phyloP scores from a whole-genome alignment of 106 monocot species.

The Platanthera guangdongensis region DNA sequence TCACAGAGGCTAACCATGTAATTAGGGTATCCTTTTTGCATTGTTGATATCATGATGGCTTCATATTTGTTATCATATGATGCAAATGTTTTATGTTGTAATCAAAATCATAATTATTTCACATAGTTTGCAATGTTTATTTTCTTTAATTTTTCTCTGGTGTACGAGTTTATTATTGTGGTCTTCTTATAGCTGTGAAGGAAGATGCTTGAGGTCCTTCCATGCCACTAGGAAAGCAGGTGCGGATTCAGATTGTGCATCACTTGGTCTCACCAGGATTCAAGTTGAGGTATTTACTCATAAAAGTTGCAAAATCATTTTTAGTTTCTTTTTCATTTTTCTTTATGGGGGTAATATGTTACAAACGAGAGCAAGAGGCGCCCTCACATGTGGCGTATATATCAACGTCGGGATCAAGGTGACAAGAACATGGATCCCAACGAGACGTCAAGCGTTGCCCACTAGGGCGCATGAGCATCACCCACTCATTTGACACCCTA shows the following conservation, averaged over 20 bases:
- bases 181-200: conserved; percentile 46
- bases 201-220: conserved; percentile 56
- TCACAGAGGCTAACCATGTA: background rate
- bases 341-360: background rate
- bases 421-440: too few relatives aligned
- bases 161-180: conserved; percentile 1
- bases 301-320: conserved; percentile 1
- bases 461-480: too few relatives aligned
- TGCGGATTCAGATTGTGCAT: conserved; percentile 33
- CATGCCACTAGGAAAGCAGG: conserved; percentile 42
- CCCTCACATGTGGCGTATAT: too few relatives aligned
- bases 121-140: background rate
- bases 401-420: too few relatives aligned
- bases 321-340: background rate
- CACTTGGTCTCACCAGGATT: conserved; percentile 46
- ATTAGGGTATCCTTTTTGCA: too few relatives aligned
- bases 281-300: conserved; percentile 35
- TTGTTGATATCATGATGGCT: too few relatives aligned
- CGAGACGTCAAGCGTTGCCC: too few relatives aligned
- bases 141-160: background rate
- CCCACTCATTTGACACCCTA: too few relatives aligned
- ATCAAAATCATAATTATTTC: background rate
- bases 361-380: too few relatives aligned
- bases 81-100: background rate
- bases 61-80: background rate